Conservation (phyloP, 2,329 filamentous ascomycete species). For the Aspergillus sp. region DNA sequence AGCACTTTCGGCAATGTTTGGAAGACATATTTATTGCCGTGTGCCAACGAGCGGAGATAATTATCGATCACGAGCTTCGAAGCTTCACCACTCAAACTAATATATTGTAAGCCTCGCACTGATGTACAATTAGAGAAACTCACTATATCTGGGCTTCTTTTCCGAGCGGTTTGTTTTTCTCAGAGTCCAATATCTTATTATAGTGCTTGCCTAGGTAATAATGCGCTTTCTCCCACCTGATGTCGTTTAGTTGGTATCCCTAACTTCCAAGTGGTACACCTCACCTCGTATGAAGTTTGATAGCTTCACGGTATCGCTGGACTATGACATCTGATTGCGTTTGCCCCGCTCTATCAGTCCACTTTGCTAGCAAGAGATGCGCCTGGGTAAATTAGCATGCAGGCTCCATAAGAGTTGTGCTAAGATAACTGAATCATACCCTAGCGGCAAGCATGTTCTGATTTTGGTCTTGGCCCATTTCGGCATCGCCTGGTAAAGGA, state of each 20-base stretch:
- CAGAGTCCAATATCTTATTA: conserved; percentile 88
- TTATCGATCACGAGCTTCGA: conserved; percentile 89
- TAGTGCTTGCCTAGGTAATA: conserved; percentile 97
- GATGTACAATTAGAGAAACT: conserved; percentile 8
- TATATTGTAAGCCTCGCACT: conserved; percentile 14
- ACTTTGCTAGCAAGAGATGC: conserved; percentile 85
- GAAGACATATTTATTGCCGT: conserved; percentile 91
- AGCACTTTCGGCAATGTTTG: conserved; percentile 87
- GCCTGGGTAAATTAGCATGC: conserved; percentile 45
- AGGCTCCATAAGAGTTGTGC: too few species aligned
- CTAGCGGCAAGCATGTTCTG: conserved; percentile 48
- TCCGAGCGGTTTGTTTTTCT: conserved; percentile 66
- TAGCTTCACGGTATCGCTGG: conserved; percentile 73
- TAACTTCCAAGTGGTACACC: not conserved
- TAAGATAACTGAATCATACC: conserved; percentile 17
- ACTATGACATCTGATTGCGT: conserved; percentile 76
- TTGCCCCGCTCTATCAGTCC: conserved; percentile 92
- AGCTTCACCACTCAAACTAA: conserved; percentile 66
- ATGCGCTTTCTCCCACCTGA: conserved; percentile 88
- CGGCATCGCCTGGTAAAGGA: conserved; percentile 27
- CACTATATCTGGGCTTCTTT: conserved; percentile 69
- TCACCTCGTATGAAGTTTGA: conserved; percentile 35
- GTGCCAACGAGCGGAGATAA: conserved; percentile 77
- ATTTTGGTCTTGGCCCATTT: conserved; percentile 36
- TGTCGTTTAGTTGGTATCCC: conserved; percentile 4